Evolutionary conservation across 306 rosid genomes (phyloP).

Genomic region (Cicer bijugum): DNA sequence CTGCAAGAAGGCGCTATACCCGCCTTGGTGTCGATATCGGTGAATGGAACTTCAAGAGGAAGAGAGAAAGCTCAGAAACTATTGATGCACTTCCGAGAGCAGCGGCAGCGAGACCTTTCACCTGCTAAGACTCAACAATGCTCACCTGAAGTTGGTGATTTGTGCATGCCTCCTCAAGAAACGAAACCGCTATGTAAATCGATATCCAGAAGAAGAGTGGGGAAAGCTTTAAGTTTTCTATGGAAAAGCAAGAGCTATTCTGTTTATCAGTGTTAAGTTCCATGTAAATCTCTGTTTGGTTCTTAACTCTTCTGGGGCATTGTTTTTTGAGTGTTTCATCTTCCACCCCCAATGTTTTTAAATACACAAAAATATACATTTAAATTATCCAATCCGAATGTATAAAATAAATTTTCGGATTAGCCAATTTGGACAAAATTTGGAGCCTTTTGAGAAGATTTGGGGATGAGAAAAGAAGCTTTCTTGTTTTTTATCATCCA

Average conservation of each 20-base stretch:
- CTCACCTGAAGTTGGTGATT: conserved; percentile 53
- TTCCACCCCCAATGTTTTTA: no score
- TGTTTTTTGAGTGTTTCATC: no score
- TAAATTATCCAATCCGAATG: no score
- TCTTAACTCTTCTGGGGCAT: conserved; percentile 44
- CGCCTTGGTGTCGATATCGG: conserved; percentile 82
- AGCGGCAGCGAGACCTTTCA: conserved; percentile 75
- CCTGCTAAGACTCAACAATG: conserved; percentile 47
- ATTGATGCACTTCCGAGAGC: conserved; percentile 87
- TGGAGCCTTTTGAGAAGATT: no score
- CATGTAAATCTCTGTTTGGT: conserved; percentile 65
- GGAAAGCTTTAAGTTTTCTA: conserved; percentile 75
- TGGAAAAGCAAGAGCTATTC: conserved; percentile 89
- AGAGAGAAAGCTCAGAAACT: conserved; percentile 88
- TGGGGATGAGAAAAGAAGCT: no score
- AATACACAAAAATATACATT: no score
- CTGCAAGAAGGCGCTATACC: conserved; percentile 97
- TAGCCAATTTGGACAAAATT: no score
- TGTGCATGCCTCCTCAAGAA: conserved; percentile 54
- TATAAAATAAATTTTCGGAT: no score
- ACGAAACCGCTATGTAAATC: conserved; percentile 76
- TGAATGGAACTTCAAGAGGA: conserved; percentile 87
- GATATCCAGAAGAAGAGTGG: conserved; percentile 69
- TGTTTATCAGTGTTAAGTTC: conserved; percentile 82
- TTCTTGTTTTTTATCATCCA: conserved; percentile 31